These are phyloP conservation scores for Pseudogymnoascus sp. DNA, from an alignment of 2,329 filamentous ascomycete genomes.

Conservation along the genomic window DNA sequence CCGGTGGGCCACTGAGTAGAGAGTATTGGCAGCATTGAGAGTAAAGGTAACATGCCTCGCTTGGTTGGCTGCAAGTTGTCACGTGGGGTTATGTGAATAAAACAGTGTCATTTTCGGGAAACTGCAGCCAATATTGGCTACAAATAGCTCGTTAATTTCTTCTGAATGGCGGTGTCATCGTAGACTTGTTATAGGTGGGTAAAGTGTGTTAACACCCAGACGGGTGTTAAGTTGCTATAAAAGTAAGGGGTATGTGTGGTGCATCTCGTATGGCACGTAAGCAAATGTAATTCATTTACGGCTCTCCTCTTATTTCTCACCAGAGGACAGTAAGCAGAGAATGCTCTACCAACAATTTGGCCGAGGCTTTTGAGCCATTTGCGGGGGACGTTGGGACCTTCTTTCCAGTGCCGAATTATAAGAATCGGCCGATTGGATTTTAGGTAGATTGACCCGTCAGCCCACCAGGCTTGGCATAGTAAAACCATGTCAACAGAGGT, in stretches of 20 bases:
- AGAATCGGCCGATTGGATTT: not conserved
- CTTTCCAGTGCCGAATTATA: conserved; percentile 2
- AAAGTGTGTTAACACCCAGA: not conserved
- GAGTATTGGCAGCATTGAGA: not conserved
- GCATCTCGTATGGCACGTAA: not conserved
- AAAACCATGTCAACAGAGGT: not conserved
- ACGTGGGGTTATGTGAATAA: not conserved
- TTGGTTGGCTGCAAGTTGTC: not conserved
- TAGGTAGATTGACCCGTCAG: not conserved
- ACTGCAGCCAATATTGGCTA: not conserved
- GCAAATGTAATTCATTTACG: not conserved
- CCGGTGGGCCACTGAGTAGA: not conserved
- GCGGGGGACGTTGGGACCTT: not conserved
- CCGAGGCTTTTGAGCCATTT: not conserved
- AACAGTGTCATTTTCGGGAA: not conserved
- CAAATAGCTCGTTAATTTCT: not conserved
- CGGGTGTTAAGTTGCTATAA: not conserved
- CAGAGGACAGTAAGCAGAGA: not conserved
- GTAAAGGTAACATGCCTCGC: not conserved
- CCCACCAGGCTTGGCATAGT: not conserved
- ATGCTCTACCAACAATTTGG: not conserved
- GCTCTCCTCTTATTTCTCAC: not conserved
- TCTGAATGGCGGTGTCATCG: not conserved
- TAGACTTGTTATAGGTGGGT: not conserved
- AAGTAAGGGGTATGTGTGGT: not conserved